These are phyloP conservation scores for Fusarium euwallaceae DNA, from an alignment of 2,329 filamentous ascomycete genomes.

Conservation along the genomic window DNA sequence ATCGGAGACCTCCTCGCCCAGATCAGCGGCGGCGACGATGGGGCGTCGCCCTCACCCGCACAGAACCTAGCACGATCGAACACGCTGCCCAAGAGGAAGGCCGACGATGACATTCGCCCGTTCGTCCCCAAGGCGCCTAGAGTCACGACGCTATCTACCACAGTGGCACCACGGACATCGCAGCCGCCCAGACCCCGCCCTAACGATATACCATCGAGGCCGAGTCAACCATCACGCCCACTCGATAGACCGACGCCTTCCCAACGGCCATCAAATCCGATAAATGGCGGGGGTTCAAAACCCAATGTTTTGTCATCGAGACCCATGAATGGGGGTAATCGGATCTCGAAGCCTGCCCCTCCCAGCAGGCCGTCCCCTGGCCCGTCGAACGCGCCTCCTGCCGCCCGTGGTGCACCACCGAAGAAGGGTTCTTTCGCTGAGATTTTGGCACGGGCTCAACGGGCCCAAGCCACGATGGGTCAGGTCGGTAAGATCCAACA, in stretches of 20 bases:
- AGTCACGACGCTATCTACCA: constrained; percentile 41
- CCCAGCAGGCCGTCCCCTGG: constrained; percentile 42
- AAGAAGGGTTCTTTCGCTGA: constrained; percentile 83
- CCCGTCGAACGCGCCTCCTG: constrained; percentile 54
- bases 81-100: constrained; percentile 67
- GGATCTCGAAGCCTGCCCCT: constrained; percentile 43
- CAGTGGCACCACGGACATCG: constrained; percentile 36
- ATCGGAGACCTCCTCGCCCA: constrained; percentile 62
- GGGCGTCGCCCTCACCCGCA: constrained; percentile 52
- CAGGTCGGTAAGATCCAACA: constrained; percentile 80
- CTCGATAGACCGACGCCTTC: constrained; percentile 43
- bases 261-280: constrained; percentile 39
- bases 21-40: constrained; percentile 68
- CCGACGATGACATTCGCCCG: constrained; percentile 62
- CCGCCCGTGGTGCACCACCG: constrained; percentile 60
- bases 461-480: constrained; percentile 71
- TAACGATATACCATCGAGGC: constrained; percentile 31
- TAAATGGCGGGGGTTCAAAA: constrained; percentile 28
- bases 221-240: constrained; percentile 41
- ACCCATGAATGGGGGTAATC: constrained; percentile 43
- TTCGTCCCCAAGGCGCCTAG: constrained; percentile 59
- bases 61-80: constrained; percentile 46
- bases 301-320: constrained; percentile 43
- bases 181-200: constrained; percentile 34
- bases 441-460: constrained; percentile 79